These are phyloP conservation scores for Apiospora aurea DNA, from an alignment of 2,329 filamentous ascomycete species.

Conservation along the genomic window DNA sequence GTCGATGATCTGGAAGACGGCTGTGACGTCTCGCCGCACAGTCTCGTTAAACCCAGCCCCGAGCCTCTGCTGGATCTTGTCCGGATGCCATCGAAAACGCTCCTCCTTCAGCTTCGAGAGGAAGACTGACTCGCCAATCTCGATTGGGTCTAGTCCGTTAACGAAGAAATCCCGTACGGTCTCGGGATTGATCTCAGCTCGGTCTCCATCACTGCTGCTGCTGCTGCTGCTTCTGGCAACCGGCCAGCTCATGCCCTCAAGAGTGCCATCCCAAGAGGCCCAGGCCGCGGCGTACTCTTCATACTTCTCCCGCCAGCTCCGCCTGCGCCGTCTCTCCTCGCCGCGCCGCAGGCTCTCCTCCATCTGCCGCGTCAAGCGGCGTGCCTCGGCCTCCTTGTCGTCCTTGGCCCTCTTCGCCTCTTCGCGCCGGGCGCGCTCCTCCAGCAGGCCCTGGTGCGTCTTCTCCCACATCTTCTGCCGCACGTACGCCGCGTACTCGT, in stretches of 20 bases:
- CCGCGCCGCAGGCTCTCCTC: conserved; percentile 73
- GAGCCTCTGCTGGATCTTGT: conserved; percentile 93
- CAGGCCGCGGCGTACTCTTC: conserved; percentile 69
- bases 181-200: conserved; percentile 39
- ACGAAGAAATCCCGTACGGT: conserved; percentile 65
- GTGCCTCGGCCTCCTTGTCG: conserved; percentile 46
- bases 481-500: conserved; percentile 89
- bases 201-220: conserved; percentile 56
- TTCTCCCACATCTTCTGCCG: conserved; percentile 94
- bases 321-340: conserved; percentile 65
- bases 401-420: conserved; percentile 56
- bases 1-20: conserved; percentile 91
- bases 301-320: conserved; percentile 68
- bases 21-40: conserved; percentile 81
- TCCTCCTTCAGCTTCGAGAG: conserved; percentile 75
- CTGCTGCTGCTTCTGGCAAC: conserved; percentile 49
- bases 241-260: conserved; percentile 71
- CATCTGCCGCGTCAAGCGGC: conserved; percentile 66
- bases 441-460: conserved; percentile 82
- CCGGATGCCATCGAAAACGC: conserved; percentile 93
- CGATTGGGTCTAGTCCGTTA: conserved; percentile 51
- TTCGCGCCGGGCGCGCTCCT: conserved; percentile 73
- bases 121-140: conserved; percentile 54
- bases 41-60: conserved; percentile 74
- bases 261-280: conserved; percentile 58